Conservation (phyloP, 768 basidiomycete species). For the Russula compacta region DNA sequence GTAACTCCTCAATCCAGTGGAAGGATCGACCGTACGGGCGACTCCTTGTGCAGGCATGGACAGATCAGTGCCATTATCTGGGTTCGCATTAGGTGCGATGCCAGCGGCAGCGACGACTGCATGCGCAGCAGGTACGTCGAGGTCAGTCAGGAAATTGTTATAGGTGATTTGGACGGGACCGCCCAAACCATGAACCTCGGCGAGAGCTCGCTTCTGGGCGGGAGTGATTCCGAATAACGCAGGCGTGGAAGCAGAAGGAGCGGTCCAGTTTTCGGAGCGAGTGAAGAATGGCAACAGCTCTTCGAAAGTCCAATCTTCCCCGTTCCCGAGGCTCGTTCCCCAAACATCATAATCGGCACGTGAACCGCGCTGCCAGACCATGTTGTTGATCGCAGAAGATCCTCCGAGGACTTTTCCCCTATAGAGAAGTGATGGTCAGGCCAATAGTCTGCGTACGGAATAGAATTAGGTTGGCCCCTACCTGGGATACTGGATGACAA, state of each 20-base stretch:
- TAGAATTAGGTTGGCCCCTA: not conserved
- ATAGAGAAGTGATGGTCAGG: not conserved
- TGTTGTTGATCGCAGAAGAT: constrained; percentile 17
- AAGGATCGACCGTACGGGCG: constrained; percentile 12
- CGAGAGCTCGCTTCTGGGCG: constrained; percentile 7
- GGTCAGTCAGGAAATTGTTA: constrained; percentile 16
- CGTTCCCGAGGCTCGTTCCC: constrained; percentile 13
- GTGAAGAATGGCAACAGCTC: constrained; percentile 11
- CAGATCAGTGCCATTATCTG: constrained; percentile 14
- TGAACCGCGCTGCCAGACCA: constrained; percentile 19
- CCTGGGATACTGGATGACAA: constrained; percentile 15
- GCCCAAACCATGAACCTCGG: not conserved
- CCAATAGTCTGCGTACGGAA: not conserved
- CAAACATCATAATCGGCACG: constrained; percentile 16
- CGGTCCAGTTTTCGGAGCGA: constrained; percentile 17
- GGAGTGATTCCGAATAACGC: constrained; percentile 7
- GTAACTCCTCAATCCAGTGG: constrained; percentile 13
- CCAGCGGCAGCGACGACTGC: constrained; percentile 7
- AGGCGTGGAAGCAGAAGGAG: constrained; percentile 4
- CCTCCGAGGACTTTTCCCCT: constrained; percentile 19
- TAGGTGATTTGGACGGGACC: constrained; percentile 16
- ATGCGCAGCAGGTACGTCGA: constrained; percentile 17
- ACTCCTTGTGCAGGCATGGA: constrained; percentile 17
- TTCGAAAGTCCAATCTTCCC: constrained; percentile 16
- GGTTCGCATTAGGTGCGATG: constrained; percentile 11